Evolutionary conservation across 2,329 filamentous ascomycete species (phyloP).

Genomic region (Fusarium ramigenum): DNA sequence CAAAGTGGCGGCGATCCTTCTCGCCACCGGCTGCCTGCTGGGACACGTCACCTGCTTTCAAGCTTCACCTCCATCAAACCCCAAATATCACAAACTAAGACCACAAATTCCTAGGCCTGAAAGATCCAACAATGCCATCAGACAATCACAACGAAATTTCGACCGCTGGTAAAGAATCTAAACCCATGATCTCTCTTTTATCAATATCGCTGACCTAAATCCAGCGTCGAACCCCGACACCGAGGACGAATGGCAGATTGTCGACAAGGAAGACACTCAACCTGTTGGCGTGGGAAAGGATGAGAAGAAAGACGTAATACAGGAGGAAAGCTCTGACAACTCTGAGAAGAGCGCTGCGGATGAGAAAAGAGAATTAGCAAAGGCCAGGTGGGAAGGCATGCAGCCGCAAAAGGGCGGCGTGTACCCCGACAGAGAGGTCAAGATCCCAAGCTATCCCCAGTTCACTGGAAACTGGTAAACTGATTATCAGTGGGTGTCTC

Average conservation of each 20-base stretch:
- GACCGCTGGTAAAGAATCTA: accelerated
- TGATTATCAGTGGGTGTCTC: accelerated
- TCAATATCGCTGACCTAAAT: background rate
- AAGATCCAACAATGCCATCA: background rate
- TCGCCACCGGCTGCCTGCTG: background rate
- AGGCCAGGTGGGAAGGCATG: background rate
- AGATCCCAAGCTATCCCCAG: background rate
- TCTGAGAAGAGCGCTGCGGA: background rate
- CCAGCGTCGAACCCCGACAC: background rate
- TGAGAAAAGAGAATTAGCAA: background rate
- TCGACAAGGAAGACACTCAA: background rate
- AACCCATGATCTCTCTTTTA: background rate
- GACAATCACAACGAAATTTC: background rate
- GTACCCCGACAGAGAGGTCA: background rate
- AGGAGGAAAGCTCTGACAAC: accelerated
- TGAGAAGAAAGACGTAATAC: accelerated
- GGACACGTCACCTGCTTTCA: background rate
- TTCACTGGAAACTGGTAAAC: slow-evolving; percentile 1
- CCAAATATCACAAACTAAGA: accelerated
- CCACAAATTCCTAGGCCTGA: accelerated
- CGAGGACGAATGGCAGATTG: slow-evolving; percentile 19
- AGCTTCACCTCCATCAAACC: background rate
- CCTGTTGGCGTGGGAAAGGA: accelerated
- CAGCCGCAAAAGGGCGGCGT: background rate
- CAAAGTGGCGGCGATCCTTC: background rate